phyloP scores from a whole-genome alignment of 805 yeast species.

The Wickerhamiella australiensis region DNA sequence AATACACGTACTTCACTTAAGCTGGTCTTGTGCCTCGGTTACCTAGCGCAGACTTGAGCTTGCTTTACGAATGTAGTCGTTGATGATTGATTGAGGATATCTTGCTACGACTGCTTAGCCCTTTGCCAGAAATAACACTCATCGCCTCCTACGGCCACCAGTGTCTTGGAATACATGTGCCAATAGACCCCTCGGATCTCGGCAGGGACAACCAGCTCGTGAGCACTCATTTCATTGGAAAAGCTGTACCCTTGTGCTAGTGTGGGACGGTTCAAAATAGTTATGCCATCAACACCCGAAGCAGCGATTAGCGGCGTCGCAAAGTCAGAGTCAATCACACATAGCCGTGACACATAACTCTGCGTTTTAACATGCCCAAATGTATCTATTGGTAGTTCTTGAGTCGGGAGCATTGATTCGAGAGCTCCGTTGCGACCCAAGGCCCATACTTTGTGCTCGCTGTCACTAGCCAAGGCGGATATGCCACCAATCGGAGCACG shows the following conservation, averaged over 20 bases:
- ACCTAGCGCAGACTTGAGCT: no score
- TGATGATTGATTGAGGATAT: no score
- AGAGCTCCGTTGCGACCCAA: conserved; percentile 3
- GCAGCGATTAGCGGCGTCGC: background rate
- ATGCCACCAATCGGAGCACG: conserved; percentile 2
- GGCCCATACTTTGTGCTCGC: conserved; percentile 8
- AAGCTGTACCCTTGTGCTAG: background rate
- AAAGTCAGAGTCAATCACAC: background rate
- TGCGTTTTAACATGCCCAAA: background rate
- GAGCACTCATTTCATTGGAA: background rate
- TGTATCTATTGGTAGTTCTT: background rate
- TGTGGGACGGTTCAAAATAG: background rate
- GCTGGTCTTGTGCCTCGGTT: no score
- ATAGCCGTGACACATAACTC: background rate
- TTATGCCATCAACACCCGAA: background rate
- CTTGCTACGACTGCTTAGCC: no score
- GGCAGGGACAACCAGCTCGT: background rate
- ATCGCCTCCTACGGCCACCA: background rate
- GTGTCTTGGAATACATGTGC: background rate
- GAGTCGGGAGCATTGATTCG: conserved; percentile 2
- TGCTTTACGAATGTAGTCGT: no score
- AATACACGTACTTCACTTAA: no score
- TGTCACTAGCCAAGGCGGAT: background rate
- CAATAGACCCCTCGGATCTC: background rate
- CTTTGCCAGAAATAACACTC: background rate